A percentile compares a stretch with the other conserved stretches of the same genome.
phyloP scores from a whole-genome alignment of 2,329 filamentous ascomycete genomes.

The Fusarium chlamydosporum region DNA sequence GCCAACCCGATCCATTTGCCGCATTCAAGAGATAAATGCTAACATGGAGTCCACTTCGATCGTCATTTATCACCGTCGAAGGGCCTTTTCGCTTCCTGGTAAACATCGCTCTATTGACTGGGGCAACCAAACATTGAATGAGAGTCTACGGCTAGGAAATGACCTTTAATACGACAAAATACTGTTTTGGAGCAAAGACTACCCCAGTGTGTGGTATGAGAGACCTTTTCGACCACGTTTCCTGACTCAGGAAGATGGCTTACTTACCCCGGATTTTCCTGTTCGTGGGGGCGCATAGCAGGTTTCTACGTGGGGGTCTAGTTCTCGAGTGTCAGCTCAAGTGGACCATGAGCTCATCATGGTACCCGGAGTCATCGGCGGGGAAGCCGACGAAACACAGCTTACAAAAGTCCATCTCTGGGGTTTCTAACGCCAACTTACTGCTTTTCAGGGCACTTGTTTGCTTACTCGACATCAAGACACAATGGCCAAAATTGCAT shows the following conservation, averaged over 20 bases:
- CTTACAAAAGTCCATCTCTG: conserved; percentile 10
- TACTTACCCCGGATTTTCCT: conserved; percentile 4
- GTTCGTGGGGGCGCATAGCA: conserved; percentile 13
- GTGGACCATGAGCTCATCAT: conserved; percentile 4
- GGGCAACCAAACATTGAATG: no score
- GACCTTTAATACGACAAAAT: no score
- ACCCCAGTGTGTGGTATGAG: no score
- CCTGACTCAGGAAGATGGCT: background rate
- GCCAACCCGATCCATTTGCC: no score
- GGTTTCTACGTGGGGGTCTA: conserved; percentile 20
- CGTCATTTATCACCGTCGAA: no score
- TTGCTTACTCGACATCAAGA: background rate
- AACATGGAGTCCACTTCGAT: no score
- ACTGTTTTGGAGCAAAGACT: background rate
- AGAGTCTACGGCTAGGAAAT: no score
- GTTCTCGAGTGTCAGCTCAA: background rate
- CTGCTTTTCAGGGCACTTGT: background rate
- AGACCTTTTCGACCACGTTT: no score
- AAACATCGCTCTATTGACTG: no score
- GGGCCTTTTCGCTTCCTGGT: no score
- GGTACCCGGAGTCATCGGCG: background rate
- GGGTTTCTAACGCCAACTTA: background rate
- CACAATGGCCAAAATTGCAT: conserved; percentile 53
- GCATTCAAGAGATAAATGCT: no score
- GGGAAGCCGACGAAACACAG: conserved; percentile 1